Evolutionary conservation across 2,329 filamentous ascomycete genomes (phyloP).

Genomic region (Xylariales sp.): DNA sequence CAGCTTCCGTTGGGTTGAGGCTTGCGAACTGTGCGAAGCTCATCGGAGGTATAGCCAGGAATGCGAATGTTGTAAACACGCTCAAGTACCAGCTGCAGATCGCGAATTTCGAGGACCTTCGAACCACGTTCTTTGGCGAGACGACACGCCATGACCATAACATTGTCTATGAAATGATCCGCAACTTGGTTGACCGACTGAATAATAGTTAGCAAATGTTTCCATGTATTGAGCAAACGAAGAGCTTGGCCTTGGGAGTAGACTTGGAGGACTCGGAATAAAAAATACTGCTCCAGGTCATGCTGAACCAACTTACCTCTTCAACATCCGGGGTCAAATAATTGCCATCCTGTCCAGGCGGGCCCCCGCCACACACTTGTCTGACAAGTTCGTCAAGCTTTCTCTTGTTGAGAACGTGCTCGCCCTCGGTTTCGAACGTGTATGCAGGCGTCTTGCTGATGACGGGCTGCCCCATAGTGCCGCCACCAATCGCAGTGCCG

Average conservation of each 20-base stretch:
- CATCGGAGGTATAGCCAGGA: slow-evolving; percentile 90
- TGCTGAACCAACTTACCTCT: slow-evolving; percentile 78
- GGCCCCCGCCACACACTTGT: slow-evolving; percentile 81
- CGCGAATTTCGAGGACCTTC: slow-evolving; percentile 83
- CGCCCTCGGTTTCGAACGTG: slow-evolving; percentile 85
- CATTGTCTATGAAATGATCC: slow-evolving; percentile 91
- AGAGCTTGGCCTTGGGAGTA: too few relatives aligned
- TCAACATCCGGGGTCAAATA: slow-evolving; percentile 88
- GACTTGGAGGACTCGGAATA: too few relatives aligned
- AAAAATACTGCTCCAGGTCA: too few relatives aligned
- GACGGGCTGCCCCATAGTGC: slow-evolving; percentile 83
- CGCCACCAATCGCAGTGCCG: slow-evolving; percentile 71
- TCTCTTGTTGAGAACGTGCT: slow-evolving; percentile 94
- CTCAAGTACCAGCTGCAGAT: slow-evolving; percentile 79
- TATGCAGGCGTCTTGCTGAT: slow-evolving; percentile 77
- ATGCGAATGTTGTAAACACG: slow-evolving; percentile 88
- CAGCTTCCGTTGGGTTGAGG: slow-evolving; percentile 83
- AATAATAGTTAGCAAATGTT: too few relatives aligned
- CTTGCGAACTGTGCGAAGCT: slow-evolving; percentile 90
- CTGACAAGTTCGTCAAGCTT: slow-evolving; percentile 93
- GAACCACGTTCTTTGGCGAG: slow-evolving; percentile 91
- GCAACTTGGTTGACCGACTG: slow-evolving; percentile 84
- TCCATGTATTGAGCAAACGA: too few relatives aligned
- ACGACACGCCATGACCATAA: slow-evolving; percentile 81
- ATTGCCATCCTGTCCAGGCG: slow-evolving; percentile 69